Evolutionary conservation across 176 grass and related monocot species (phyloP).

Genomic region (Chrysopogon serrulatus): DNA sequence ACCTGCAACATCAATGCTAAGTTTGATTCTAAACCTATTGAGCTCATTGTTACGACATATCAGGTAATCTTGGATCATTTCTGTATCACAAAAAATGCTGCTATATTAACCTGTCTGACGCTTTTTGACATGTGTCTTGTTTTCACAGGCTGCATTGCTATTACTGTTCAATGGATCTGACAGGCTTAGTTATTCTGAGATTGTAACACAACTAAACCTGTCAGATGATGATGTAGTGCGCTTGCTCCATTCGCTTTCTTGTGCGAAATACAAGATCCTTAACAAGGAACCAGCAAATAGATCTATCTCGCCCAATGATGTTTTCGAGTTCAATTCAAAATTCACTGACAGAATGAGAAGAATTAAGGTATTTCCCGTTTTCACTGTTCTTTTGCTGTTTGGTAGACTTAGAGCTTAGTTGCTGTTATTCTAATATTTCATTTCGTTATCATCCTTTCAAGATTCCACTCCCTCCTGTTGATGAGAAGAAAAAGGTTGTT

Average conservation of each 20-base stretch:
- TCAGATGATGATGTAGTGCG: slow-evolving; percentile 95
- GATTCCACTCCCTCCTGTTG: slow-evolving; percentile 87
- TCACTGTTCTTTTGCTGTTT: background rate
- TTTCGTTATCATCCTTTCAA: slow-evolving; percentile 1
- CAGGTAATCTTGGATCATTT: slow-evolving; percentile 46
- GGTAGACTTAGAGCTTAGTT: too few relatives aligned
- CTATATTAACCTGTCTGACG: background rate
- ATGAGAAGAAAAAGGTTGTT: slow-evolving; percentile 98
- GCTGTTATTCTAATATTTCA: slow-evolving; percentile 6
- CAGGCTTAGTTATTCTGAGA: slow-evolving; percentile 85
- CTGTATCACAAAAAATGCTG: background rate
- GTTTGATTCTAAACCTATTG: slow-evolving; percentile 77
- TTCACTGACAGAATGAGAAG: slow-evolving; percentile 92
- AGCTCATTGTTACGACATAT: slow-evolving; percentile 88
- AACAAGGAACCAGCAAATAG: slow-evolving; percentile 85
- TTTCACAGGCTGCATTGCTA: slow-evolving; percentile 71
- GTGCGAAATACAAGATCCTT: slow-evolving; percentile 96
- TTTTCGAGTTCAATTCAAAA: slow-evolving; percentile 92
- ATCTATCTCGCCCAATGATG: slow-evolving; percentile 67
- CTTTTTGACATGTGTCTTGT: background rate
- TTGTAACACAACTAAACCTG: slow-evolving; percentile 85
- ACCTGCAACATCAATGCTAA: slow-evolving; percentile 85
- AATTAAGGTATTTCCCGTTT: slow-evolving; percentile 67
- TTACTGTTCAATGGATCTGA: slow-evolving; percentile 85
- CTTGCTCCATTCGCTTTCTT: slow-evolving; percentile 96